phyloP scores from a whole-genome alignment of 805 yeast genomes.

The Hemisphaericaspora nanyangensis region DNA sequence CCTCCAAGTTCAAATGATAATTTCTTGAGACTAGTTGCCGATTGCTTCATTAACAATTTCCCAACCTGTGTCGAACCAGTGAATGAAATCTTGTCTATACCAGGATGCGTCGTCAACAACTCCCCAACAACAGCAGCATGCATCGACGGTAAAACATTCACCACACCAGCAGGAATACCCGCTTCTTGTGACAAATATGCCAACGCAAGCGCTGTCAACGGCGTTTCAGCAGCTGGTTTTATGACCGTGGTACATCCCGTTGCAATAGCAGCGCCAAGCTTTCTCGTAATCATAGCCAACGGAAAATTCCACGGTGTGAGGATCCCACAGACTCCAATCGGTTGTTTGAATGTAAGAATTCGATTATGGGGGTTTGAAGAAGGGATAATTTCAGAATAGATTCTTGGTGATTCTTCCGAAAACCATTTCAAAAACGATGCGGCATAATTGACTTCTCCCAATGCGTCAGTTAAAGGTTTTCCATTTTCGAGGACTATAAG shows the following conservation, averaged over 20 bases:
- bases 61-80: slow-evolving; percentile 67
- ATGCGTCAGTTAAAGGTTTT: slow-evolving; percentile 66
- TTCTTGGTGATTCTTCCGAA: slow-evolving; percentile 74
- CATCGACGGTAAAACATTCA: slow-evolving; percentile 57
- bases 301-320: slow-evolving; percentile 88
- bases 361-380: slow-evolving; percentile 47
- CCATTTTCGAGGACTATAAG: slow-evolving; percentile 71
- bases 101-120: slow-evolving; percentile 42
- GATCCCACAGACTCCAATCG: slow-evolving; percentile 79
- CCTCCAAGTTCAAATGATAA: slow-evolving; percentile 65
- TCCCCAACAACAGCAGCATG: slow-evolving; percentile 49
- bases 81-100: slow-evolving; percentile 54
- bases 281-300: slow-evolving; percentile 70
- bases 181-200: slow-evolving; percentile 60
- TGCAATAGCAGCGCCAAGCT: slow-evolving; percentile 72
- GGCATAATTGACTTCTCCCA: slow-evolving; percentile 63
- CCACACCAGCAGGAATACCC: slow-evolving; percentile 67
- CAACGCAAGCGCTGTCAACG: slow-evolving; percentile 66
- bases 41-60: slow-evolving; percentile 54
- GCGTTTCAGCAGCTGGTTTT: slow-evolving; percentile 77
- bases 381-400: slow-evolving; percentile 63
- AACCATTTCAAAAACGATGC: slow-evolving; percentile 88
- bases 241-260: slow-evolving; percentile 76
- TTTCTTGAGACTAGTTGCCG: slow-evolving; percentile 55
- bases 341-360: slow-evolving; percentile 61